These are phyloP conservation scores for Spencermartinsiella europaea DNA, from an alignment of 805 yeast species.

Conservation along the genomic window DNA sequence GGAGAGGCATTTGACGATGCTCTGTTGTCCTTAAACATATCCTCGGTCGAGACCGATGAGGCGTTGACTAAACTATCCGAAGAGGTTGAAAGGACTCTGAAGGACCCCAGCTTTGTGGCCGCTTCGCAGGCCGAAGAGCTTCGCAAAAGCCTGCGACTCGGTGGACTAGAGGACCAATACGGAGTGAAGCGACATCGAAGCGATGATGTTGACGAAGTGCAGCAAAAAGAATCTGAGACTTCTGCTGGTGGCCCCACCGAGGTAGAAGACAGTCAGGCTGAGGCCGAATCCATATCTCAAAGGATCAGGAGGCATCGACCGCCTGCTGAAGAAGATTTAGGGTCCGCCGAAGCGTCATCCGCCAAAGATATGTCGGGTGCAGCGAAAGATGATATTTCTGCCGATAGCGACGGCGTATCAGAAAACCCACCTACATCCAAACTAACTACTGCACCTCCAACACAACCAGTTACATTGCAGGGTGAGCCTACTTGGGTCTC, in stretches of 20 bases:
- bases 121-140: neutral
- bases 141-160: neutral
- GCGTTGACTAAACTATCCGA: conserved; percentile 9
- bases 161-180: neutral
- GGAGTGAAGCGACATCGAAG: neutral
- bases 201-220: neutral
- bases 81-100: conserved; percentile 4
- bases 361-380: neutral
- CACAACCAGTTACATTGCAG: neutral
- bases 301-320: neutral
- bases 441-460: neutral
- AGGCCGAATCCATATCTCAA: neutral
- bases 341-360: neutral
- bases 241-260: neutral
- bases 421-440: neutral
- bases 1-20: conserved; percentile 14
- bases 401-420: neutral
- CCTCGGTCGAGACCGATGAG: neutral
- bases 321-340: neutral
- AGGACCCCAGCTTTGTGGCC: neutral
- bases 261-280: neutral
- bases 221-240: neutral
- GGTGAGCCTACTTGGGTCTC: conserved; percentile 27
- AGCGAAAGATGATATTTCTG: neutral
- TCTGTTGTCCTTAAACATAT: neutral